Percentiles rank a stretch among this genome's conserved stretches.
phyloP scores from a whole-genome alignment of 768 basidiomycete species.

The Leccinum aurantiacum region DNA sequence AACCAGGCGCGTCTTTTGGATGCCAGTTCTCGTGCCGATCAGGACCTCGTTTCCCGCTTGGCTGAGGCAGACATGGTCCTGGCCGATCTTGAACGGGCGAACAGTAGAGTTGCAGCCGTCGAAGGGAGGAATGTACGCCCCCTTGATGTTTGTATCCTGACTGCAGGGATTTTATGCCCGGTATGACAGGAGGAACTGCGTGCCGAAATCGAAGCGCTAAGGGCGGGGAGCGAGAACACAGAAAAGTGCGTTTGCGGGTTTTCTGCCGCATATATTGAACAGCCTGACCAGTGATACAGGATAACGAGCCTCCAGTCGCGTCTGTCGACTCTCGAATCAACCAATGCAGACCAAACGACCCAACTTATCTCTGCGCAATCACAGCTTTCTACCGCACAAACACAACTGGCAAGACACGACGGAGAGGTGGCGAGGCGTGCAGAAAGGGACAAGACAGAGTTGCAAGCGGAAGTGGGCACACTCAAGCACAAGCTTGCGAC shows the following conservation, averaged over 20 bases:
- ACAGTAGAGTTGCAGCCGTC: constrained; percentile 86
- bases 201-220: constrained; percentile 90
- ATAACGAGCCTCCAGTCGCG: constrained; percentile 58
- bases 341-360: constrained; percentile 14
- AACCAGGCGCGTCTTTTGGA: constrained; percentile 92
- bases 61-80: constrained; percentile 95
- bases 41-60: constrained; percentile 86
- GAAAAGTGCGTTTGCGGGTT: constrained; percentile 52
- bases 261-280: not conserved
- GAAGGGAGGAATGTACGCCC: constrained; percentile 84
- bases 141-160: not conserved
- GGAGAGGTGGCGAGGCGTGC: constrained; percentile 18
- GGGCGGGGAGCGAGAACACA: constrained; percentile 71
- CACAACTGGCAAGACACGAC: constrained; percentile 19
- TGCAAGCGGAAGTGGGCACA: constrained; percentile 66
- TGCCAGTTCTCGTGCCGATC: constrained; percentile 90
- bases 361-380: constrained; percentile 20
- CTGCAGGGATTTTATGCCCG: not conserved
- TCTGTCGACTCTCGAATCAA: constrained; percentile 73
- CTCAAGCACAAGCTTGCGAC: constrained; percentile 68
- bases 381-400: constrained; percentile 18
- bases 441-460: constrained; percentile 18
- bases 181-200: constrained; percentile 79
- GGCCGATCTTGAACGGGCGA: constrained; percentile 93
- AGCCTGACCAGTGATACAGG: constrained; percentile 10